Conservation (phyloP, 2,329 filamentous ascomycete species). For the Aspergillus aculeatinus region DNA sequence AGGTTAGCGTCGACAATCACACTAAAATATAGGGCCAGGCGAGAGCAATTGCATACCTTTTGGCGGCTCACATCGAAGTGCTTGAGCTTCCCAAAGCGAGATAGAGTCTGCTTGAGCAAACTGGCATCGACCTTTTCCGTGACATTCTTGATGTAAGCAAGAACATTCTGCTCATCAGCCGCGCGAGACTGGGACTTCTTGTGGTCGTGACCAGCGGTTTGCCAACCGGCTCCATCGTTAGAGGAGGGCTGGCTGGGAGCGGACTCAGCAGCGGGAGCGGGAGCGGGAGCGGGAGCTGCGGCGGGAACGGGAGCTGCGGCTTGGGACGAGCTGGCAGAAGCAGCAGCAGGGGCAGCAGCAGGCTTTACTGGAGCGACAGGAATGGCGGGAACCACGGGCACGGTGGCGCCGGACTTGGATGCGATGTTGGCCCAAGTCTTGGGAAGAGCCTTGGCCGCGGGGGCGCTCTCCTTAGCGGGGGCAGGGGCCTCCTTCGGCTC, state of each 20-base stretch:
- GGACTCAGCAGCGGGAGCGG: slow-evolving; percentile 45
- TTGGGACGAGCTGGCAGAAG: slow-evolving; percentile 32
- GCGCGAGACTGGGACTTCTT: slow-evolving; percentile 77
- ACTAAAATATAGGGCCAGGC: neutral
- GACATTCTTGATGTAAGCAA: slow-evolving; percentile 95
- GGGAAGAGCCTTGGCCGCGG: slow-evolving; percentile 52
- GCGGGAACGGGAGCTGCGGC: slow-evolving; percentile 40
- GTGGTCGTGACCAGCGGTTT: slow-evolving; percentile 75
- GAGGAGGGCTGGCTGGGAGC: slow-evolving; percentile 79
- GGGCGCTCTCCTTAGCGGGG: slow-evolving; percentile 54
- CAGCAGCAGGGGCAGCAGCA: slow-evolving; percentile 29
- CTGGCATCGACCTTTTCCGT: slow-evolving; percentile 79
- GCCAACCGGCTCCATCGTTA: slow-evolving; percentile 71
- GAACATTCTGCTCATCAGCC: slow-evolving; percentile 69
- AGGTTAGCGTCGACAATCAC: neutral
- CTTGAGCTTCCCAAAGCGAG: slow-evolving; percentile 64
- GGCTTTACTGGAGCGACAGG: slow-evolving; percentile 35
- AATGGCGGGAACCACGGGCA: slow-evolving; percentile 37
- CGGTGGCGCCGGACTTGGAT: slow-evolving; percentile 44
- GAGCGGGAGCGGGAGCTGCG: slow-evolving; percentile 28
- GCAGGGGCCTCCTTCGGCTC: slow-evolving; percentile 41
- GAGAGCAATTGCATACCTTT: slow-evolving; percentile 63
- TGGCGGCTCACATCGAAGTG: slow-evolving; percentile 64
- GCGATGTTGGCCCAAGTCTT: slow-evolving; percentile 67
- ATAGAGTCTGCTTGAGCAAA: slow-evolving; percentile 68